These are phyloP conservation scores for Boletus tylopilopsis DNA, from an alignment of 768 basidiomycete species.

Conservation along the genomic window DNA sequence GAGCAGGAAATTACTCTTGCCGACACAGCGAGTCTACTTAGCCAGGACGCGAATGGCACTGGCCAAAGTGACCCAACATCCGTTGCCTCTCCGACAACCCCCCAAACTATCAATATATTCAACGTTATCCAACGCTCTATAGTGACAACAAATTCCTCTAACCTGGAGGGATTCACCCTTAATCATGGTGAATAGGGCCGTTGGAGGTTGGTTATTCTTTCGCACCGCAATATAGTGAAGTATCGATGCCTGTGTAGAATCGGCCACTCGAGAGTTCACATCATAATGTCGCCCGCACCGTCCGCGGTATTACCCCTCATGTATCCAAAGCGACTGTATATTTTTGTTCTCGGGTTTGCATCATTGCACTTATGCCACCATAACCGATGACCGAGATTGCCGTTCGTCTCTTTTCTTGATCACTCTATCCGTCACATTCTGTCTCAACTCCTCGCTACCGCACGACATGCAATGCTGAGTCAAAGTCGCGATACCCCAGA, in stretches of 20 bases:
- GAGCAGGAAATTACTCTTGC: not conserved
- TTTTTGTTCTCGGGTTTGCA: too few relatives aligned
- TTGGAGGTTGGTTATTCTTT: conserved; percentile 1
- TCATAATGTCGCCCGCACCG: not conserved
- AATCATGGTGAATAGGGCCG: not conserved
- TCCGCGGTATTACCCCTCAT: too few relatives aligned
- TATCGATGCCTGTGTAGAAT: not conserved
- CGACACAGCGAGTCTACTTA: not conserved
- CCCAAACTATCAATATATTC: not conserved
- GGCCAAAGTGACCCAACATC: not conserved
- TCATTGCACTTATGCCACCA: too few relatives aligned
- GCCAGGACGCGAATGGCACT: not conserved
- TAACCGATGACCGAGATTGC: too few relatives aligned
- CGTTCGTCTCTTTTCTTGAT: too few relatives aligned
- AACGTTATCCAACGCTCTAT: not conserved
- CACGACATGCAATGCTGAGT: too few relatives aligned
- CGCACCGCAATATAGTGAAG: not conserved
- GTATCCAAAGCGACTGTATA: too few relatives aligned
- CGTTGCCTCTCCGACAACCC: not conserved
- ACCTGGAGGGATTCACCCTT: not conserved
- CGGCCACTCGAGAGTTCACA: not conserved
- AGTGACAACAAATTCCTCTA: conserved; percentile 2
- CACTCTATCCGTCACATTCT: too few relatives aligned
- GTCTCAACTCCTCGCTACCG: too few relatives aligned
- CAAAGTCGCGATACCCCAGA: too few relatives aligned